Percentiles rank a stretch among this genome's conserved stretches.
Conservation (phyloP, 2,329 filamentous ascomycete genomes). For the Cercospora sesami region DNA sequence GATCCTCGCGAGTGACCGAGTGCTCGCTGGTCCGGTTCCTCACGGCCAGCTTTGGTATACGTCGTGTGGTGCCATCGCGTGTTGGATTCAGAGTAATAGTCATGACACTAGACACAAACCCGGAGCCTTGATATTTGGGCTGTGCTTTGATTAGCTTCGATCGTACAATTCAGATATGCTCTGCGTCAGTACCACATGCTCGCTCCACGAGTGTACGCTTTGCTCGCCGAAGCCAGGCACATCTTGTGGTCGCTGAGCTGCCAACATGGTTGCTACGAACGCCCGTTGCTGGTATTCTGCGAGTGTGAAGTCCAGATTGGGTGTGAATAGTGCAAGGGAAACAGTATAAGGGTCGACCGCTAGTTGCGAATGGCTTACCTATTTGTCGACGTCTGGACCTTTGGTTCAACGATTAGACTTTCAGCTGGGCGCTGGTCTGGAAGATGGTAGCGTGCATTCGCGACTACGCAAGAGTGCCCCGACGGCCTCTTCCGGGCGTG, state of each 20-base stretch:
- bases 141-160: constrained; percentile 1
- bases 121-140: background rate
- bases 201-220: background rate
- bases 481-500: background rate
- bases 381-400: background rate
- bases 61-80: constrained; percentile 20
- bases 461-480: background rate
- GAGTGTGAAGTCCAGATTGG: background rate
- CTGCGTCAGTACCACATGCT: background rate
- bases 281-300: background rate
- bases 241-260: constrained; percentile 9
- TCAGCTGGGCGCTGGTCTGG: constrained; percentile 3
- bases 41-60: constrained; percentile 32
- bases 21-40: constrained; percentile 18
- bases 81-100: constrained; percentile 16
- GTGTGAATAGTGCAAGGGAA: background rate
- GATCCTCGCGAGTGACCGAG: background rate
- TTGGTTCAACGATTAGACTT: background rate
- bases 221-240: background rate
- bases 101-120: constrained; percentile 11
- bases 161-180: background rate
- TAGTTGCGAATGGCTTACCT: background rate
- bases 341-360: background rate
- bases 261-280: background rate
- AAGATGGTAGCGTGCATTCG: background rate